phyloP scores from a whole-genome alignment of 2,329 filamentous ascomycete genomes.

The Ophiostoma triangulosporum region DNA sequence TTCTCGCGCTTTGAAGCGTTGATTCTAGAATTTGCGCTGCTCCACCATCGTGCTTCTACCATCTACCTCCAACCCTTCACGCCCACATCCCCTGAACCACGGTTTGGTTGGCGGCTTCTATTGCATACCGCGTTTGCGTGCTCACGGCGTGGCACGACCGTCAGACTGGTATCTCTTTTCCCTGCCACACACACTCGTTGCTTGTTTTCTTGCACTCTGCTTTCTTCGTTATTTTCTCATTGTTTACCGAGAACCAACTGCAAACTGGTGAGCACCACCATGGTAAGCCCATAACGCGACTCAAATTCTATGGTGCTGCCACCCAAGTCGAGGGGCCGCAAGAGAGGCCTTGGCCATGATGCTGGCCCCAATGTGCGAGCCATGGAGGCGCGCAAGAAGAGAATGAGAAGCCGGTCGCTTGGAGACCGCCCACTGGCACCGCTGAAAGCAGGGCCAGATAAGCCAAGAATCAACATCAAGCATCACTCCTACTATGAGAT shows the following conservation, averaged over 20 bases:
- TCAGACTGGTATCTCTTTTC: not conserved
- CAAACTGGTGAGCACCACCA: conserved; percentile 4
- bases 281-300: conserved; percentile 14
- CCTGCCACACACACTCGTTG: not conserved
- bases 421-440: conserved; percentile 16
- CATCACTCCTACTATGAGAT: conserved; percentile 51
- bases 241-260: not conserved
- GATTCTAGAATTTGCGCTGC: too few species aligned
- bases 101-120: not conserved
- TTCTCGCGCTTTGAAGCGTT: not conserved
- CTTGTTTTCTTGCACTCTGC: not conserved
- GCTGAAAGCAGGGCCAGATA: conserved; percentile 19
- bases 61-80: too few species aligned
- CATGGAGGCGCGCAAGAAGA: conserved; percentile 21
- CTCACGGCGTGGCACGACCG: not conserved
- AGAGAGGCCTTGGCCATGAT: conserved; percentile 15
- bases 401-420: conserved; percentile 17
- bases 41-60: too few species aligned
- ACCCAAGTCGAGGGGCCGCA: conserved; percentile 18
- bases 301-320: not conserved
- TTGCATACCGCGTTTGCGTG: not conserved
- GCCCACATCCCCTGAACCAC: not conserved
- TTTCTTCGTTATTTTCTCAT: not conserved
- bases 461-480: conserved; percentile 31
- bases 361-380: conserved; percentile 17